A percentile compares a stretch with the other conserved stretches of the same genome.
These are phyloP conservation scores for Fusarium guadeloupense DNA, from an alignment of 2,329 filamentous ascomycete species.

Conservation along the genomic window DNA sequence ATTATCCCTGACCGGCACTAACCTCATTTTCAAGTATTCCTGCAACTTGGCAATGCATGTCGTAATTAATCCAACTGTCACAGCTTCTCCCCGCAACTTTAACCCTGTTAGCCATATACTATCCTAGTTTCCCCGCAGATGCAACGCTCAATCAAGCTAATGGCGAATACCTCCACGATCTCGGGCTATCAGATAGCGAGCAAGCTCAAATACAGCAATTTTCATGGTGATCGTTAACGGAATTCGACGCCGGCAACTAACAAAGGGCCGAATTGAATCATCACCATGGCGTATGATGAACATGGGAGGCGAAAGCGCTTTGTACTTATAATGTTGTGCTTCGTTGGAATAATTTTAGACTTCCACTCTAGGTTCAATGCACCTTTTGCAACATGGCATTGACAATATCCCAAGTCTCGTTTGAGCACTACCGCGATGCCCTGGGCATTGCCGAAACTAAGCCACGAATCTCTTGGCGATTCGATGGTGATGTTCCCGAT, in stretches of 20 bases:
- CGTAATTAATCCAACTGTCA: no score
- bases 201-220: not conserved
- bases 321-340: no score
- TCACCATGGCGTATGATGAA: not conserved
- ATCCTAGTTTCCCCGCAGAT: not conserved
- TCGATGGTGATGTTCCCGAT: constrained; percentile 49
- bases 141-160: not conserved
- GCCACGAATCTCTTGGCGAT: constrained; percentile 59
- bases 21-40: no score
- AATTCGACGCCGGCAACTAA: not conserved
- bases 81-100: no score
- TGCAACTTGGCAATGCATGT: not conserved
- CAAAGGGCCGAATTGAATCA: not conserved
- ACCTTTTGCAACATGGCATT: constrained; percentile 46
- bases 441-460: constrained; percentile 55
- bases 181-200: not conserved
- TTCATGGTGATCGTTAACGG: not conserved
- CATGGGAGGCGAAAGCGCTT: no score
- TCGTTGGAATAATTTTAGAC: no score
- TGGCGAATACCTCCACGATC: not conserved
- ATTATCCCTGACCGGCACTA: no score
- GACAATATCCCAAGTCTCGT: constrained; percentile 50
- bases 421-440: constrained; percentile 54
- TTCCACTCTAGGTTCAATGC: not conserved
- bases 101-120: no score